Conservation (phyloP, 2,329 filamentous ascomycete genomes). For the Colletotrichum graminicola region DNA sequence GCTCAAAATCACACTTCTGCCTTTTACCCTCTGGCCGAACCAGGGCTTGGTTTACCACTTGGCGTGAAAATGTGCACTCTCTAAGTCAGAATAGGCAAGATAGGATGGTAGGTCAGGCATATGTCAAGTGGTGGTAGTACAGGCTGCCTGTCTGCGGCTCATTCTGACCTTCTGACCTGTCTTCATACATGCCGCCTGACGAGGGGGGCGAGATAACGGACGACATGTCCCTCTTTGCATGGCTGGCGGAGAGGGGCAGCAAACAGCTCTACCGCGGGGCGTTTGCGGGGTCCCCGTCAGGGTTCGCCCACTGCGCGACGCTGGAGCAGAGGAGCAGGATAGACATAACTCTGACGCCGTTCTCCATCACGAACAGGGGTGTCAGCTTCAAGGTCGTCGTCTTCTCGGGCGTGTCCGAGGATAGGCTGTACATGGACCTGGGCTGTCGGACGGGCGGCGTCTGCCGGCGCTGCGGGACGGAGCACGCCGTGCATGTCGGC, state of each 20-base stretch:
- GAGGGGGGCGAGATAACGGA: not conserved
- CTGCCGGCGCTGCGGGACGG: not conserved
- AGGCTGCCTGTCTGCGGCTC: not conserved
- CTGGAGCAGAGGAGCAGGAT: not conserved
- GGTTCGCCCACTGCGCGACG: not conserved
- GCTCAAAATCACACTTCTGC: not conserved
- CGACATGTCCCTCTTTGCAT: slow-evolving; percentile 30
- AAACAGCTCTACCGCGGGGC: slow-evolving; percentile 10
- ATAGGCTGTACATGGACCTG: not conserved
- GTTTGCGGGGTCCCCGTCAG: slow-evolving; percentile 11
- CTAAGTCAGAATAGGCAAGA: not conserved
- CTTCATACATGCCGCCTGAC: not conserved
- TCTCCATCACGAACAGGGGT: slow-evolving; percentile 24
- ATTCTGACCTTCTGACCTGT: not conserved
- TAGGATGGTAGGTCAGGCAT: not conserved
- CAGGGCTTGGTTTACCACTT: not conserved
- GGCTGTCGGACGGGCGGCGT: not conserved
- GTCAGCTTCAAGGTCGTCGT: not conserved
- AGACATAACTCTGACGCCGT: not conserved
- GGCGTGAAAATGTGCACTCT: not conserved
- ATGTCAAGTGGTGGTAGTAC: too few species aligned
- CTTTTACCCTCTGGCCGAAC: not conserved
- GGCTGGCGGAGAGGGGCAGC: not conserved
- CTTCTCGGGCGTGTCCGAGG: not conserved
- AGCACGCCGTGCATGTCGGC: not conserved